Evolutionary conservation across 2,329 filamentous ascomycete genomes (phyloP).

Genomic region (Emericellopsis cladophorae): DNA sequence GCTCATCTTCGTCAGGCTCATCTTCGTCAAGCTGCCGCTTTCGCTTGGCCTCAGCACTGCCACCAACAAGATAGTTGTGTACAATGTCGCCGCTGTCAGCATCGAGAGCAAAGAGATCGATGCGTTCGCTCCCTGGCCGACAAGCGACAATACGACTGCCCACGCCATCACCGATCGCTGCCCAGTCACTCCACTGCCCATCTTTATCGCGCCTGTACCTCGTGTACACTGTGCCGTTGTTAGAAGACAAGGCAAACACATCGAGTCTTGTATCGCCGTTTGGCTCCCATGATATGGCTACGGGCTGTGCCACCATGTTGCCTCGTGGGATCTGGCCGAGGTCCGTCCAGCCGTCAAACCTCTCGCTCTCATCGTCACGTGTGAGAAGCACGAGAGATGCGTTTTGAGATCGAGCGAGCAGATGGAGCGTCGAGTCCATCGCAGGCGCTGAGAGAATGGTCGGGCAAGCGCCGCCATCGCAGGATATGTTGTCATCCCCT

Average conservation of each 20-base stretch:
- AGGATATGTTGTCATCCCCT: not conserved
- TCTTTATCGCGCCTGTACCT: not conserved
- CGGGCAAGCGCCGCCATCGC: not conserved
- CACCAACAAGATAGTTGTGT: not conserved
- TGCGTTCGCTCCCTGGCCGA: not conserved
- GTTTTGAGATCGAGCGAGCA: not conserved
- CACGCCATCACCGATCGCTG: not conserved
- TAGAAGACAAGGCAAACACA: not conserved
- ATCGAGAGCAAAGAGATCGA: not conserved
- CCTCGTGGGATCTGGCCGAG: not conserved
- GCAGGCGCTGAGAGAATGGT: not conserved
- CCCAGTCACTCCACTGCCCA: not conserved
- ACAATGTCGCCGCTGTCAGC: not conserved
- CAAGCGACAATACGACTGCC: not conserved
- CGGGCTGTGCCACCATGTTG: not conserved
- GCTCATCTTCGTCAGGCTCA: not conserved
- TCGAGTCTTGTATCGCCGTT: not conserved
- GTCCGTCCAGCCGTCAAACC: not conserved
- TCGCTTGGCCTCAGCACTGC: not conserved
- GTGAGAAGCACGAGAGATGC: not conserved
- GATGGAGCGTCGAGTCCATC: not conserved
- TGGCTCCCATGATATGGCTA: not conserved
- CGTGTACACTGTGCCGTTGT: not conserved
- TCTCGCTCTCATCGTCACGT: not conserved
- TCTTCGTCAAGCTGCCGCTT: not conserved